Evolutionary conservation across 192 early-diverging fungal species (phyloP).

Genomic region (Rhizophagus prolifer): DNA sequence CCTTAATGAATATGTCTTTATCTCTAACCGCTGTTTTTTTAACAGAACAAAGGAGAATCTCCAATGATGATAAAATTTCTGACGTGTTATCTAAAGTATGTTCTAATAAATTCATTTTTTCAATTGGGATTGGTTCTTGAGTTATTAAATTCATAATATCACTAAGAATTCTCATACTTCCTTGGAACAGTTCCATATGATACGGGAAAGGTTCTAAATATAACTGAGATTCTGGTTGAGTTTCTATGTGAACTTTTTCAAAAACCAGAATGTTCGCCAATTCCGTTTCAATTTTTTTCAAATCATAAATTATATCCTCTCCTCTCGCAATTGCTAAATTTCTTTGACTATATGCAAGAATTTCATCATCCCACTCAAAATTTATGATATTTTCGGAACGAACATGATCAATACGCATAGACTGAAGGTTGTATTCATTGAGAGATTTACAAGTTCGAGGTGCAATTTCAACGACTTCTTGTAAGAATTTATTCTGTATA

Average conservation of each 20-base stretch:
- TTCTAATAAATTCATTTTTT: background rate
- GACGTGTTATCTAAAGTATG: background rate
- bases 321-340: background rate
- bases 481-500: constrained; percentile 25
- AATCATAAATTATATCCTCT: background rate
- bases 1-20: constrained; percentile 2
- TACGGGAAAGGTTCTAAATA: constrained; percentile 12
- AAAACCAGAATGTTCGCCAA: background rate
- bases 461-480: constrained; percentile 2
- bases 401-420: background rate
- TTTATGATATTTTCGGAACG: background rate
- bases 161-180: background rate
- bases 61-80: constrained; percentile 10
- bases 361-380: constrained; percentile 2
- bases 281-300: constrained; percentile 19
- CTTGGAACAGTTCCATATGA: constrained; percentile 22
- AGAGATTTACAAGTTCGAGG: constrained; percentile 5
- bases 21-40: constrained; percentile 10
- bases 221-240: background rate
- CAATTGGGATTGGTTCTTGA: constrained; percentile 24
- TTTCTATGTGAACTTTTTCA: constrained; percentile 6
- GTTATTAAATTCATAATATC: background rate
- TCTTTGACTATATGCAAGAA: constrained; percentile 11
- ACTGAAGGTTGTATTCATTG: background rate
- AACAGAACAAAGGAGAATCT: constrained; percentile 28